Evolutionary conservation across 139 green algal species (phyloP).

Genomic region (Cymbomonas tetramitiformis): DNA sequence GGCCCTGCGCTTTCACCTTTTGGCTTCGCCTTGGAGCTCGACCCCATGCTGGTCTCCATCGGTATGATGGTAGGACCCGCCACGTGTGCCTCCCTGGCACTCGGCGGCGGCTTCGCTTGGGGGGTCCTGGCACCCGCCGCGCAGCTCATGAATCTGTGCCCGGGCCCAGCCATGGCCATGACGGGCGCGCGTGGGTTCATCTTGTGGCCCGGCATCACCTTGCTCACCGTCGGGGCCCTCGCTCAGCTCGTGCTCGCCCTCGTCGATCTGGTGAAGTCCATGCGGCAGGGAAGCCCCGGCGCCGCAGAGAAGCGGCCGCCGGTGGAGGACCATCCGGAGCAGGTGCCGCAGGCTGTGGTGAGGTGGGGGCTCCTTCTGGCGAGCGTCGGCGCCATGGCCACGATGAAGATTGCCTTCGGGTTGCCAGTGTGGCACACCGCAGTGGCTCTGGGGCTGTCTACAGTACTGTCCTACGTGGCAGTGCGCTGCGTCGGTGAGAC

Average conservation of each 20-base stretch:
- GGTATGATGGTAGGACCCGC: conserved; percentile 1
- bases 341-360: conserved; percentile 1
- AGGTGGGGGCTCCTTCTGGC: not conserved
- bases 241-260: conserved; percentile 5
- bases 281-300: too few relatives aligned
- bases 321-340: too few relatives aligned
- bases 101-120: conserved; percentile 8
- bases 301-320: too few relatives aligned
- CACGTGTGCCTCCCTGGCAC: not conserved
- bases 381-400: not conserved
- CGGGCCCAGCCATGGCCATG: not conserved
- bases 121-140: conserved; percentile 4
- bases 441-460: not conserved
- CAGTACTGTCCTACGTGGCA: conserved; percentile 13
- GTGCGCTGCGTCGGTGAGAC: conserved; percentile 13
- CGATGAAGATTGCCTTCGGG: not conserved
- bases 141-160: not conserved
- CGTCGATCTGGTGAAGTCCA: not conserved
- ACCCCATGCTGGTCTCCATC: not conserved
- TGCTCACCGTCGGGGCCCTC: conserved; percentile 8
- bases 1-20: too few relatives aligned
- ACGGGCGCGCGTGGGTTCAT: conserved; percentile 9
- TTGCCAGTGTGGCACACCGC: conserved; percentile 1
- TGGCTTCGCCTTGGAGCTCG: too few relatives aligned
- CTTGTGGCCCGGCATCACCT: conserved; percentile 12